Percentiles rank a stretch among this genome's conserved stretches.
These are phyloP conservation scores for Thalassia testudinum DNA, from an alignment of 116 monocot species.

Conservation along the genomic window DNA sequence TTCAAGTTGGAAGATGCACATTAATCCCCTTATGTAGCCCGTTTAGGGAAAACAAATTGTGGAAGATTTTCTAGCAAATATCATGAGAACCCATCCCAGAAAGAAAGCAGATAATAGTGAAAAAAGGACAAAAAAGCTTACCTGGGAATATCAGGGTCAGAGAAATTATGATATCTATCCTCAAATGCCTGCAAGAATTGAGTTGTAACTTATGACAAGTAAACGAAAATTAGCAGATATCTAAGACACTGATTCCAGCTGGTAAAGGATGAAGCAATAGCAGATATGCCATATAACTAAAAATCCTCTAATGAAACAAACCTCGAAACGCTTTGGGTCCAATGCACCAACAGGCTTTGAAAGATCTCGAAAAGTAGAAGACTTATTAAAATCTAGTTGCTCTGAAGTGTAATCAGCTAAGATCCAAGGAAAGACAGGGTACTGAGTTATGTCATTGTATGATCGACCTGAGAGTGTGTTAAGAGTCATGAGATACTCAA, in stretches of 20 bases:
- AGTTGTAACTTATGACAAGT: not conserved
- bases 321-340: slow-evolving; percentile 90
- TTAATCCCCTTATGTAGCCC: no score
- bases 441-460: slow-evolving; percentile 98
- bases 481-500: slow-evolving; percentile 91
- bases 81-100: no score
- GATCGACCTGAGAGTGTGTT: slow-evolving; percentile 96
- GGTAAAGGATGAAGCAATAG: not conserved
- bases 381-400: slow-evolving; percentile 87
- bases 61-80: no score
- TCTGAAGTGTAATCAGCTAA: slow-evolving; percentile 96
- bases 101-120: no score
- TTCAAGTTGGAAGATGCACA: no score
- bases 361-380: slow-evolving; percentile 93
- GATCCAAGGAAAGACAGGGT: slow-evolving; percentile 97
- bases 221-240: not conserved
- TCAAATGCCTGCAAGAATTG: slow-evolving; percentile 65
- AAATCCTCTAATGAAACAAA: slow-evolving; percentile 8
- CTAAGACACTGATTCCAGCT: not conserved
- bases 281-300: no score
- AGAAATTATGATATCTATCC: slow-evolving; percentile 88
- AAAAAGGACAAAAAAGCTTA: slow-evolving; percentile 4
- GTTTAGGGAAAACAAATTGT: no score
- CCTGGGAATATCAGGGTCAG: slow-evolving; percentile 99
- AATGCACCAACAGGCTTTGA: slow-evolving; percentile 95